Evolutionary conservation across 2,329 filamentous ascomycete genomes (phyloP).

Genomic region (Colletotrichum melonis): DNA sequence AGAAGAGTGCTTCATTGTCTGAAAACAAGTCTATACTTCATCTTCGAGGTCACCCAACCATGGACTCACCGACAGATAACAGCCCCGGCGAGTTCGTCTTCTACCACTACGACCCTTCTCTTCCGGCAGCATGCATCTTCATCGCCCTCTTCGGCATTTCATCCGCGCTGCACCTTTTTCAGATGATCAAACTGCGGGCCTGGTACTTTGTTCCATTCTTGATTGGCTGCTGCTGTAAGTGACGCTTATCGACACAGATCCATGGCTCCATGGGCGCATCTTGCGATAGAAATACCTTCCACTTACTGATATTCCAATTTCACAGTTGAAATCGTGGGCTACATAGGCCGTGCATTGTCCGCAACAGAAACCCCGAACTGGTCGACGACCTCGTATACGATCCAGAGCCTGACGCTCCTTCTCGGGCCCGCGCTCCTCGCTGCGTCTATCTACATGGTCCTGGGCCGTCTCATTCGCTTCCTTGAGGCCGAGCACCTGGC

Average conservation of each 20-base stretch:
- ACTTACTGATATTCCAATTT: too few relatives aligned
- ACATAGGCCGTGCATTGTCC: too few relatives aligned
- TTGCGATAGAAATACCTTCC: too few relatives aligned
- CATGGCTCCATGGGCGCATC: too few relatives aligned
- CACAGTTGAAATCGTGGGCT: too few relatives aligned
- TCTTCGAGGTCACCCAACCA: too few relatives aligned
- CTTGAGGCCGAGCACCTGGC: background rate
- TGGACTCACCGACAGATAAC: too few relatives aligned
- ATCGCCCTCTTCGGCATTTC: background rate
- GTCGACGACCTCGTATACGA: background rate
- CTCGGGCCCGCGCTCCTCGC: constrained; percentile 25
- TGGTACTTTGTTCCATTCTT: constrained; percentile 65
- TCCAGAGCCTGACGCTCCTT: constrained; percentile 19
- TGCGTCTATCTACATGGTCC: constrained; percentile 31
- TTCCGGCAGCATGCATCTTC: background rate
- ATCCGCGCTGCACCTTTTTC: constrained; percentile 50
- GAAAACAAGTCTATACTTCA: too few relatives aligned
- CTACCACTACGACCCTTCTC: background rate
- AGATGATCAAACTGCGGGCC: constrained; percentile 52
- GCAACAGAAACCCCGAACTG: background rate
- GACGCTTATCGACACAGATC: too few relatives aligned
- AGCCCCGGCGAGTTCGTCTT: background rate
- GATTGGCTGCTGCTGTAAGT: constrained; percentile 51
- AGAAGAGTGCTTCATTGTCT: too few relatives aligned
- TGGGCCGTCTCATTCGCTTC: constrained; percentile 18